Conservation (phyloP, 768 basidiomycete genomes). For the Mycena epipterygia region DNA sequence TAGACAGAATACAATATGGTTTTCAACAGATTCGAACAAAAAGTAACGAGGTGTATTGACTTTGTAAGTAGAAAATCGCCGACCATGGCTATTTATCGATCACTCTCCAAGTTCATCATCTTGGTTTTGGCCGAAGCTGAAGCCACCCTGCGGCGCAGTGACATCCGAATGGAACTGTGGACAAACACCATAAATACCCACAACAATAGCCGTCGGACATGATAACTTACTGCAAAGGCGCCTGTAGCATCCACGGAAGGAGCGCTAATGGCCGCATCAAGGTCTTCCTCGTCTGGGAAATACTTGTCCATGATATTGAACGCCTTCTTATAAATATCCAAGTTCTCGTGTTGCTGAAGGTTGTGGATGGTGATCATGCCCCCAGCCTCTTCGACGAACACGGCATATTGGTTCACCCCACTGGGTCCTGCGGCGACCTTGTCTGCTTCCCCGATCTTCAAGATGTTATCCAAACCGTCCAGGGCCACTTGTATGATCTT, state of each 20-base stretch:
- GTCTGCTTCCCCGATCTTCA: slow-evolving; percentile 98
- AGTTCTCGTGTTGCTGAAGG: slow-evolving; percentile 98
- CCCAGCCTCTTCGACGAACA: slow-evolving; percentile 97
- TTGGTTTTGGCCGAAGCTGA: slow-evolving; percentile 87
- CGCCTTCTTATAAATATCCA: slow-evolving; percentile 99
- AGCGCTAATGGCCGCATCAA: slow-evolving; percentile 85
- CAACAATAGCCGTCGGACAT: not conserved
- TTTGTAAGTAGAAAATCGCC: not conserved
- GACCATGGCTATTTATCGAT: not conserved
- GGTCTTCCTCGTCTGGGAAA: slow-evolving; percentile 97
- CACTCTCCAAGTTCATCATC: slow-evolving; percentile 16
- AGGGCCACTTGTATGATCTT: slow-evolving; percentile 99
- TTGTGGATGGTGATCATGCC: slow-evolving; percentile 99
- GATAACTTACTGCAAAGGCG: slow-evolving; percentile 75
- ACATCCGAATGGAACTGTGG: slow-evolving; percentile 86
- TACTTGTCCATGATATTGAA: slow-evolving; percentile 99
- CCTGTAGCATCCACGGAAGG: slow-evolving; percentile 81
- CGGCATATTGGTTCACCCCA: slow-evolving; percentile 91
- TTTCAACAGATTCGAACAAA: not conserved
- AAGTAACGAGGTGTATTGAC: not conserved
- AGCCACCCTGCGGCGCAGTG: slow-evolving; percentile 93
- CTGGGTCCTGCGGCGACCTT: slow-evolving; percentile 86
- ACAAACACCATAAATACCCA: slow-evolving; percentile 33
- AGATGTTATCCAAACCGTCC: slow-evolving; percentile 97
- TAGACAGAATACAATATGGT: too few relatives aligned